Evolutionary conservation across 371 early-diverging fungal genomes (phyloP).

Genomic region (Mucor circinelloides): DNA sequence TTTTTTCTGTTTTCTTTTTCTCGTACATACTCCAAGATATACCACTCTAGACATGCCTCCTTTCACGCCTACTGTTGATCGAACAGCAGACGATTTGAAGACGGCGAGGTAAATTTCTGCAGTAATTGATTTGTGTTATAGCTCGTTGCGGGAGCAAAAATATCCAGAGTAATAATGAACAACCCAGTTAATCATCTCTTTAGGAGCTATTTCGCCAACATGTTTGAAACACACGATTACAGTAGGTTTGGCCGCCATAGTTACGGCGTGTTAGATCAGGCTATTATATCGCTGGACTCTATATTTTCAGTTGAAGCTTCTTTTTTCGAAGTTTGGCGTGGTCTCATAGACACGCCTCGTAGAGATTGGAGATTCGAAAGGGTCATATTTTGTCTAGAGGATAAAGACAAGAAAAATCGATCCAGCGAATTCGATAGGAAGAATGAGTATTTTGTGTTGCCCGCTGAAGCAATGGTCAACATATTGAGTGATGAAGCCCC

Average conservation of each 20-base stretch:
- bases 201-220: not conserved
- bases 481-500: slow-evolving; percentile 34
- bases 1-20: slow-evolving; percentile 41
- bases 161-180: not conserved
- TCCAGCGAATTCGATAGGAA: not conserved
- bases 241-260: not conserved
- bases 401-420: not conserved
- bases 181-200: not conserved
- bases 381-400: not conserved
- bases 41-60: not conserved
- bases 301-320: not conserved
- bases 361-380: not conserved
- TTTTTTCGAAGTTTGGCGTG: not conserved
- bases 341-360: not conserved
- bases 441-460: not conserved
- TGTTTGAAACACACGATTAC: not conserved
- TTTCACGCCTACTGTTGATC: not conserved
- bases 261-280: not conserved
- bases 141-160: no score
- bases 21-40: not conserved
- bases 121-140: not conserved
- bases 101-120: not conserved
- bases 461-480: slow-evolving; percentile 47
- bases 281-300: not conserved
- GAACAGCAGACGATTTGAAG: not conserved